phyloP scores from a whole-genome alignment of 441 rosid genomes.

The Kokia cookei region DNA sequence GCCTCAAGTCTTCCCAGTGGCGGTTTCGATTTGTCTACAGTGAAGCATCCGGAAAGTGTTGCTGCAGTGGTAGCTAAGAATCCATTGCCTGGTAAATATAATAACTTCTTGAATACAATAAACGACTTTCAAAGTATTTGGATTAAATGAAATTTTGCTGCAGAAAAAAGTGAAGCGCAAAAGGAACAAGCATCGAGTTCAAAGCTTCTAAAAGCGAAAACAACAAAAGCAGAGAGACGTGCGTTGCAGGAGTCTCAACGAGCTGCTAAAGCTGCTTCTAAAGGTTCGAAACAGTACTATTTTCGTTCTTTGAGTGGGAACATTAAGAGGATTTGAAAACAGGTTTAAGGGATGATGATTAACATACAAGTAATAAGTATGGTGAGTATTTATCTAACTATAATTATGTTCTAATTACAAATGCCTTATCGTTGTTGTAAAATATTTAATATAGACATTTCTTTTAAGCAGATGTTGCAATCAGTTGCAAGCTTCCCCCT shows the following conservation, averaged over 20 bases:
- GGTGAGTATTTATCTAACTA: background rate
- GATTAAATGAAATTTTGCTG: constrained; percentile 10
- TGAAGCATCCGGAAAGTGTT: constrained; percentile 16
- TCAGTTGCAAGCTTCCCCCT: background rate
- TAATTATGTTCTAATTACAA: background rate
- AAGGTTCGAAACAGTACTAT: constrained; percentile 37
- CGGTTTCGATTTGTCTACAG: constrained; percentile 62
- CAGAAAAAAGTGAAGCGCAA: constrained; percentile 36
- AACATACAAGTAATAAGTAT: background rate
- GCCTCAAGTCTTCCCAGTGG: constrained; percentile 73
- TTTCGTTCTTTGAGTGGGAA: background rate
- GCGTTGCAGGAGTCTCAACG: constrained; percentile 85
- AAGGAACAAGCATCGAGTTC: constrained; percentile 34
- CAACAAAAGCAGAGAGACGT: constrained; percentile 82
- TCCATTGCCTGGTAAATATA: constrained; percentile 22
- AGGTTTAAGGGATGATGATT: background rate
- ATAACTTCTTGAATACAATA: background rate
- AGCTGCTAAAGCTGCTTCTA: constrained; percentile 73
- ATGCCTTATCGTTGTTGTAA: background rate
- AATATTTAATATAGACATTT: background rate
- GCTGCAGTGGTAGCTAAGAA: constrained; percentile 5
- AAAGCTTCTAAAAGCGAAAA: constrained; percentile 48
- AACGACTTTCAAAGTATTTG: background rate
- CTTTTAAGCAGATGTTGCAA: background rate
- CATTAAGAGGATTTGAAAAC: background rate